Conservation (phyloP, 257 asterid species). For the Jasminum sambac region DNA sequence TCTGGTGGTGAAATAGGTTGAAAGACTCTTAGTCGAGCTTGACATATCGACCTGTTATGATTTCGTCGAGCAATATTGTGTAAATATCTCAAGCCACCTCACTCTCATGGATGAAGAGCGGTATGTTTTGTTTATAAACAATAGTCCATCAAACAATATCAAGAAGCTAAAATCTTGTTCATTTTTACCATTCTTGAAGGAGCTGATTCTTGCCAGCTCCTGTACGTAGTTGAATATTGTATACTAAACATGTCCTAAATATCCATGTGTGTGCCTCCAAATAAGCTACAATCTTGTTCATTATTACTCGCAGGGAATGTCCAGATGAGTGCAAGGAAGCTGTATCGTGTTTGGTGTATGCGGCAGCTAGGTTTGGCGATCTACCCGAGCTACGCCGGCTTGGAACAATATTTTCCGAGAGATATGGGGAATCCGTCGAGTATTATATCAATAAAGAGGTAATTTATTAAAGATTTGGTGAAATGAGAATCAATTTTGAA, state of each 20-base stretch:
- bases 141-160: too few relatives aligned
- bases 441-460: constrained; percentile 66
- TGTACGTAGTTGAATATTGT: too few relatives aligned
- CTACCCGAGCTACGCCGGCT: constrained; percentile 81
- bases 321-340: constrained; percentile 91
- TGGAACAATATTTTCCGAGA: constrained; percentile 60
- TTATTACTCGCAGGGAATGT: constrained; percentile 56
- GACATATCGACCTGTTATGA: constrained; percentile 61
- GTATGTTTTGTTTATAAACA: constrained; percentile 27
- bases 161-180: too few relatives aligned
- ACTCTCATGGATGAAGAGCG: constrained; percentile 55
- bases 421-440: constrained; percentile 59
- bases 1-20: constrained; percentile 51
- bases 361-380: constrained; percentile 89
- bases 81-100: constrained; percentile 43
- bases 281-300: too few relatives aligned
- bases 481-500: not conserved
- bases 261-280: too few relatives aligned
- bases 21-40: constrained; percentile 70
- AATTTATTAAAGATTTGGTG: not conserved
- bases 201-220: too few relatives aligned
- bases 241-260: too few relatives aligned
- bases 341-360: constrained; percentile 65
- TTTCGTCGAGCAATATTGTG: constrained; percentile 55
- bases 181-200: not conserved